Conservation (phyloP, 768 basidiomycete species). For the Lactarius hatsudake region DNA sequence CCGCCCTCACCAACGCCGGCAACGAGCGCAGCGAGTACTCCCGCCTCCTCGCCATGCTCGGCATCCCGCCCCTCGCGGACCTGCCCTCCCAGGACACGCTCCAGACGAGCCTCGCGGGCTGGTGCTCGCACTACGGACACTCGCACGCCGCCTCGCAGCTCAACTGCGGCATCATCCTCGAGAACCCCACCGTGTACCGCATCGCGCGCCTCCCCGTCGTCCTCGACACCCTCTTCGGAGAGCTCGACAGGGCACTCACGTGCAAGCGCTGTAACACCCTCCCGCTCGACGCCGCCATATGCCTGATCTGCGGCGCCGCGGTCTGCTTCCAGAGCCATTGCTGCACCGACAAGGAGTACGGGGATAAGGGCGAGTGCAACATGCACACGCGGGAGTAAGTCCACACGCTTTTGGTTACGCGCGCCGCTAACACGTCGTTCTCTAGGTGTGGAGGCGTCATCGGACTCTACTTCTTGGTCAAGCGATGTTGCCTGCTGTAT, state of each 20-base stretch:
- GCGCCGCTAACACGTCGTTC: background rate
- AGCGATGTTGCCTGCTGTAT: conserved; percentile 86
- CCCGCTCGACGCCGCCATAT: conserved; percentile 85
- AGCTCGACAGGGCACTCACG: conserved; percentile 65
- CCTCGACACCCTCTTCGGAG: conserved; percentile 81
- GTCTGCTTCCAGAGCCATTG: conserved; percentile 93
- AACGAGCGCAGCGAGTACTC: conserved; percentile 67
- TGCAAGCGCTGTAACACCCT: conserved; percentile 77
- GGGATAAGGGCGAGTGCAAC: conserved; percentile 86
- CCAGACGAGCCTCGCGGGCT: conserved; percentile 85
- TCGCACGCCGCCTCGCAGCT: conserved; percentile 75
- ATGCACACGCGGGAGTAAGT: conserved; percentile 81
- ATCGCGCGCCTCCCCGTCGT: conserved; percentile 77
- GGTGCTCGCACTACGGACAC: conserved; percentile 87
- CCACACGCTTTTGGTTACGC: background rate
- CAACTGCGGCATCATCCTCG: conserved; percentile 75
- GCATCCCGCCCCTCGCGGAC: conserved; percentile 75
- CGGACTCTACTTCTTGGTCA: conserved; percentile 89
- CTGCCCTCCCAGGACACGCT: conserved; percentile 81
- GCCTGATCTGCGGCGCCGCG: conserved; percentile 83
- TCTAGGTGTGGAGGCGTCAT: conserved; percentile 84
- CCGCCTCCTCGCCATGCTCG: conserved; percentile 70
- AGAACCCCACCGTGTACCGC: conserved; percentile 81
- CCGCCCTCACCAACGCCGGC: conserved; percentile 42
- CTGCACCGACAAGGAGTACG: conserved; percentile 70